Conservation (phyloP, 176 grass and related monocot genomes). For the Paspalum vaginatum region DNA sequence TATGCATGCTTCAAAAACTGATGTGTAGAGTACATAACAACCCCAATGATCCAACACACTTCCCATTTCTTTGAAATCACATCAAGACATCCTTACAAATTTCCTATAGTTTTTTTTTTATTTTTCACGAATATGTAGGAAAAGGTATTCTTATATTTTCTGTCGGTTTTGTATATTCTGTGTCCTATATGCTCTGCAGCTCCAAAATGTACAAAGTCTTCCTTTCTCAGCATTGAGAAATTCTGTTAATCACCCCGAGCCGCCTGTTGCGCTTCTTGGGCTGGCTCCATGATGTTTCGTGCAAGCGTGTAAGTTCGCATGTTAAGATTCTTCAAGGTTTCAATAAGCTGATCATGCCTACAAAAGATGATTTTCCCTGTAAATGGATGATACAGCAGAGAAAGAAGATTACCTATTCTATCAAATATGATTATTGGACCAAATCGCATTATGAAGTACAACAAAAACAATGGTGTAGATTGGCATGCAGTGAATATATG, state of each 20-base stretch:
- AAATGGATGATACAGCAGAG: background rate
- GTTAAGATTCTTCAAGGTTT: conserved; percentile 81
- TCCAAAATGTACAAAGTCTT: too few species aligned
- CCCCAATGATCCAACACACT: too few species aligned
- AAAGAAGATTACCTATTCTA: background rate
- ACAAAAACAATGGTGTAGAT: background rate
- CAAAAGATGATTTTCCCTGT: background rate
- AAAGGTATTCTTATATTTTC: too few species aligned
- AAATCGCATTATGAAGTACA: background rate
- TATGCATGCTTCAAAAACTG: too few species aligned
- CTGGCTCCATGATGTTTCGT: conserved; percentile 72
- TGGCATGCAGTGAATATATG: background rate
- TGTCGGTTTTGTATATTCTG: too few species aligned
- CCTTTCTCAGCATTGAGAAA: too few species aligned
- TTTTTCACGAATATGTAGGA: too few species aligned
- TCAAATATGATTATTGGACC: background rate
- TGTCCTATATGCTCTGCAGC: too few species aligned
- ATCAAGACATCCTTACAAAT: too few species aligned
- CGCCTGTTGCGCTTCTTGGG: conserved; percentile 63
- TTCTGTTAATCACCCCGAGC: conserved; percentile 20
- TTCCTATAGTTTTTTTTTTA: too few species aligned
- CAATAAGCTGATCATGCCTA: conserved; percentile 83
- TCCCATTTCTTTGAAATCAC: too few species aligned
- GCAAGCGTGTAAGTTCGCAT: conserved; percentile 70
- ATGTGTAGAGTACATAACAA: too few species aligned